Percentiles rank a stretch among this genome's conserved stretches.
These are phyloP conservation scores for Ceratopteris richardii DNA, from an alignment of 75 land plant species.

Conservation along the genomic window DNA sequence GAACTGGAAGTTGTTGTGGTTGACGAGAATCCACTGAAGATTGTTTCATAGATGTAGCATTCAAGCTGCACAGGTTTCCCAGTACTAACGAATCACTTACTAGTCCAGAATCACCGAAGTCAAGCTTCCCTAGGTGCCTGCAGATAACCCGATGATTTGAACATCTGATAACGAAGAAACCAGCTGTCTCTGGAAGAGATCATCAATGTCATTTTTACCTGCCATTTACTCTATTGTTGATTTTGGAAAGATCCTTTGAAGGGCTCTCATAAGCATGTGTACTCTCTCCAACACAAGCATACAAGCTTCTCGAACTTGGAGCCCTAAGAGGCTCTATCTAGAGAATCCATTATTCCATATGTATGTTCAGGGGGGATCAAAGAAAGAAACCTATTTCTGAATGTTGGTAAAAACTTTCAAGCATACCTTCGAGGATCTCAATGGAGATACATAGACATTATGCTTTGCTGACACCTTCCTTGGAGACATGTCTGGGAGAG, in stretches of 20 bases:
- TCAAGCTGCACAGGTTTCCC: slow-evolving; percentile 18
- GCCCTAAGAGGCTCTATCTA: slow-evolving; percentile 87
- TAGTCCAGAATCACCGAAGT: slow-evolving; percentile 44
- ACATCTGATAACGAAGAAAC: neutral
- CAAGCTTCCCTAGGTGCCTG: slow-evolving; percentile 44
- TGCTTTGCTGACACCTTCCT: slow-evolving; percentile 88
- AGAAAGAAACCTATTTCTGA: neutral
- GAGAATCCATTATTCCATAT: neutral
- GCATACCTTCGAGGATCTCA: slow-evolving; percentile 79
- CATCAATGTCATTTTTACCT: neutral
- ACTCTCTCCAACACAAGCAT: slow-evolving; percentile 99
- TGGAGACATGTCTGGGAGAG: slow-evolving; percentile 95
- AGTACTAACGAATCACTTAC: slow-evolving; percentile 42
- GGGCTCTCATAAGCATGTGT: slow-evolving; percentile 98
- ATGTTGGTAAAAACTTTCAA: neutral
- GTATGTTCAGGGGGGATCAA: neutral
- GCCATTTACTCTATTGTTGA: slow-evolving; percentile 81
- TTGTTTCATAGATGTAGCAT: neutral
- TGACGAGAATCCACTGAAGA: neutral
- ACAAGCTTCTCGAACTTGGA: slow-evolving; percentile 74
- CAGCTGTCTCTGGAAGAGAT: neutral
- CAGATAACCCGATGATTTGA: neutral
- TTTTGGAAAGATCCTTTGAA: slow-evolving; percentile 83
- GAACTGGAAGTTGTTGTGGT: neutral
- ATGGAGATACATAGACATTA: slow-evolving; percentile 95